phyloP scores from a whole-genome alignment of 305 asterid genomes.

The Fraxinus baroniana region DNA sequence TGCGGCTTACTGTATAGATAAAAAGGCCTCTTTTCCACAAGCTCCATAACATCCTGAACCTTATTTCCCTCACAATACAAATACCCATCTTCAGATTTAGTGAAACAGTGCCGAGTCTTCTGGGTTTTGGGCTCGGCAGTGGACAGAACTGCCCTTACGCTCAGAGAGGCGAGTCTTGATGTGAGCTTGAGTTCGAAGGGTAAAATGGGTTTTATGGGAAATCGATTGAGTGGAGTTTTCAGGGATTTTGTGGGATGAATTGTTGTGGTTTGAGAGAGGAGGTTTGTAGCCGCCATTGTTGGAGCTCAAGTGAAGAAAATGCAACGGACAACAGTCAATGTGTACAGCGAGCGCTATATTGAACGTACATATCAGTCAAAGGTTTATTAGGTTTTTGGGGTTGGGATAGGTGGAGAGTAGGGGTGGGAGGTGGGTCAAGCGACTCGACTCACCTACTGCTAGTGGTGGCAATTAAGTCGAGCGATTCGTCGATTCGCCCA shows the following conservation, averaged over 20 bases:
- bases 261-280: conserved; percentile 45
- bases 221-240: conserved; percentile 22
- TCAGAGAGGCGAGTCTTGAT: conserved; percentile 33
- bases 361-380: background rate
- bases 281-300: conserved; percentile 70
- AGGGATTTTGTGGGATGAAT: conserved; percentile 27
- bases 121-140: conserved; percentile 57
- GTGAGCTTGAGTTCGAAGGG: conserved; percentile 47
- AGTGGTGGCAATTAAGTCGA: too few relatives aligned
- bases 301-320: conserved; percentile 18
- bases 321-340: background rate
- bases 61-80: conserved; percentile 65
- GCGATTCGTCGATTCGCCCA: too few relatives aligned
- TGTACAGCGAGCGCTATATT: background rate
- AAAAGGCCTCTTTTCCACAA: conserved; percentile 74
- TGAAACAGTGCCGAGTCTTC: conserved; percentile 68
- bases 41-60: conserved; percentile 71
- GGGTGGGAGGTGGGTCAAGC: background rate
- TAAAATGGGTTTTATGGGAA: conserved; percentile 26
- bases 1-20: conserved; percentile 85
- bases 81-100: conserved; percentile 70
- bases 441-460: background rate
- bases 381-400: background rate
- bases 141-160: conserved; percentile 54
- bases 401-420: background rate